A percentile compares a stretch with the other conserved stretches of the same genome.
Conservation (phyloP, 805 yeast species). For the Ogataea ramenticola region DNA sequence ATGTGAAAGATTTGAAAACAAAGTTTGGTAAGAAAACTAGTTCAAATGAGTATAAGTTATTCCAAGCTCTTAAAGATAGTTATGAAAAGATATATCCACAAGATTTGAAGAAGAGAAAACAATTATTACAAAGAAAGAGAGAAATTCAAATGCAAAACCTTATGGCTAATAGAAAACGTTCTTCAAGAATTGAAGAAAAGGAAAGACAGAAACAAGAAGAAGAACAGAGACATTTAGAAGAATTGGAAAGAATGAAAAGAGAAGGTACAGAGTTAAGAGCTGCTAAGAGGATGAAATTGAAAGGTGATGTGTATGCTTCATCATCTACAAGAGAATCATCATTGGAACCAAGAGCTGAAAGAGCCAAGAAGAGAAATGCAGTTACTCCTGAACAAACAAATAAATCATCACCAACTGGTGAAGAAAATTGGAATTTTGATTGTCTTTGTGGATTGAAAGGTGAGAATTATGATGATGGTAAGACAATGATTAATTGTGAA, state of each 20-base stretch:
- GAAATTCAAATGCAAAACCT: slow-evolving; percentile 58
- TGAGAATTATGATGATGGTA: slow-evolving; percentile 32
- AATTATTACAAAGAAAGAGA: slow-evolving; percentile 47
- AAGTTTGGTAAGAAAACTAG: slow-evolving; percentile 16
- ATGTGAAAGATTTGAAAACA: slow-evolving; percentile 21
- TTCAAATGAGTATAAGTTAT: slow-evolving; percentile 21
- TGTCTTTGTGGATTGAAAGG: slow-evolving; percentile 31
- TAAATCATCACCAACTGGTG: neutral
- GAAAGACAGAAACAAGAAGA: slow-evolving; percentile 47
- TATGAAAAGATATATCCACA: slow-evolving; percentile 30
- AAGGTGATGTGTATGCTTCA: no score
- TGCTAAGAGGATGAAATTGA: slow-evolving; percentile 31
- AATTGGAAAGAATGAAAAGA: slow-evolving; percentile 37
- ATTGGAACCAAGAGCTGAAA: slow-evolving; percentile 30
- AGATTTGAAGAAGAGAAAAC: slow-evolving; percentile 49
- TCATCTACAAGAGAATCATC: slow-evolving; percentile 18
- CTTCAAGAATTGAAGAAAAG: slow-evolving; percentile 65
- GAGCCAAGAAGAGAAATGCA: no score
- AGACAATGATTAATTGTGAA: slow-evolving; percentile 27
- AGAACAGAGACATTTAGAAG: slow-evolving; percentile 36
- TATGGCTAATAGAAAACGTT: slow-evolving; percentile 63
- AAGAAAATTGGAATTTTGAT: slow-evolving; percentile 29
- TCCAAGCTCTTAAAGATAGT: slow-evolving; percentile 22
- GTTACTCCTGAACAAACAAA: slow-evolving; percentile 9
- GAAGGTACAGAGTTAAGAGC: slow-evolving; percentile 39